Base-by-base conservation (phyloP, 371 early-diverging fungal species). In the Apophysomyces ossiformis region DNA sequence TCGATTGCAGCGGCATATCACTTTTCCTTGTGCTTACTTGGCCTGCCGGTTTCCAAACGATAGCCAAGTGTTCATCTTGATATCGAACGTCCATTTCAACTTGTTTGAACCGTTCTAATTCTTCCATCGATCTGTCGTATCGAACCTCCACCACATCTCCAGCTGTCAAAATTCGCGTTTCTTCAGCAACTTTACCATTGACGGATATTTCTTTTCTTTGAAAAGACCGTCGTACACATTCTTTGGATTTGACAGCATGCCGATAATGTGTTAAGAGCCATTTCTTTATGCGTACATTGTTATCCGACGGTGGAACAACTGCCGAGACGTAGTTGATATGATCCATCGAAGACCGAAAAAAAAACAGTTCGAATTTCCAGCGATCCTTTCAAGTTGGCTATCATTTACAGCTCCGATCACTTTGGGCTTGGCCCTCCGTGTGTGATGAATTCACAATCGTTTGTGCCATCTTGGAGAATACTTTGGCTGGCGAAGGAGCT, bases 21-120 rank as follows among this genome's bases (percentile, higher is more conserved):
- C 41, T 11, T 32, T 16, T 45, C 15, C 60, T 37, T n/a, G 66
- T 57, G 69, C 71, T 76, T 57, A 83, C 83, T 65, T 73, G 79
- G 21, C 87, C 87, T 38, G 85, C 73, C 11, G 85, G 79, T 58
- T 87, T 87, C 76, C 83, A 79, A 0, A 82, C 82, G 35, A 87
- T 71, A 8, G 84, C 87, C 1, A 87, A 39, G 50, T 85, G 64
- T 3, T 77, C 70, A 45, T 87, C 87, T 54, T 85, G 76, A 58
- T 78, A 82, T 1, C 71, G 71, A 11, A 85, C 69, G 18, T 71
- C 71, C 12, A 85, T 64, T 15, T 76, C 66, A 60, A 85, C 59
- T 7, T 58, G n/a, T 65, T 76, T 59, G 60, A 85, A 16, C 58
- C 60, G 15, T 47, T 75, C 50, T 54, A 67, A 47, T 64, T 84